Evolutionary conservation across 441 rosid species (phyloP), one percentile per base, ranked within the genome.

Genomic region (Theobroma grandiflorum): DNA sequence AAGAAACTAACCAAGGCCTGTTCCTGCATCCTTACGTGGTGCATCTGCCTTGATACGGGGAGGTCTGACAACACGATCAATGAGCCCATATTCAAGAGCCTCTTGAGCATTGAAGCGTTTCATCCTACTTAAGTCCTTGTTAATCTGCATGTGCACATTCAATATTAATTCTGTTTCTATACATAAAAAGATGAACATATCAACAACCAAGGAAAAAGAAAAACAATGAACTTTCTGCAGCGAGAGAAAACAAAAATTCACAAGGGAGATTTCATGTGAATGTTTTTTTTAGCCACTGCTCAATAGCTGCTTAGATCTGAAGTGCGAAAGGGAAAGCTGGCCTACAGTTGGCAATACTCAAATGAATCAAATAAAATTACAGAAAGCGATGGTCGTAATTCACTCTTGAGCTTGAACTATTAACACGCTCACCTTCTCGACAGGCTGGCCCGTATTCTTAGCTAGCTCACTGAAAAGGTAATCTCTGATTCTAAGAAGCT

Each of bases 71-170:
- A 95, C 84, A 37, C 87, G 87, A 82, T 95, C 96, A 22, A 95
- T 90, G 16, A 95, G 87, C 33, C 98, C 98, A 72, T 95, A 95
- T 74, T 93, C 97, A 1, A 92, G 85, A 37, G 98, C 98, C 86
- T 93, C 95, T 73, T 90, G 87, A 15, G 95, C 92, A 43, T 83
- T 83, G 76, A 92, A 92, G 78, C 93, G 89, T 89, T 90, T 93
- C 89, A 89, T 68, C 75, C 94, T 79, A 82, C 92, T 80, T 74
- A 93, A 81, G 79, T 95, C 99, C 84, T 86, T 84, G 80, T 74
- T 83, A 75, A 93, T 86, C 99, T 95, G 90, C 86, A 76, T 11
- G 81, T 43, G 38, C 59, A 77, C 74, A 77, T 55, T 57, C 4
- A 5, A n/a, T 57, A 45, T 35, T 37, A 37, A 42, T 53, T 20